Evolutionary conservation across 139 green algal genomes (phyloP).

Genomic region (Zygnema cylindricum): DNA sequence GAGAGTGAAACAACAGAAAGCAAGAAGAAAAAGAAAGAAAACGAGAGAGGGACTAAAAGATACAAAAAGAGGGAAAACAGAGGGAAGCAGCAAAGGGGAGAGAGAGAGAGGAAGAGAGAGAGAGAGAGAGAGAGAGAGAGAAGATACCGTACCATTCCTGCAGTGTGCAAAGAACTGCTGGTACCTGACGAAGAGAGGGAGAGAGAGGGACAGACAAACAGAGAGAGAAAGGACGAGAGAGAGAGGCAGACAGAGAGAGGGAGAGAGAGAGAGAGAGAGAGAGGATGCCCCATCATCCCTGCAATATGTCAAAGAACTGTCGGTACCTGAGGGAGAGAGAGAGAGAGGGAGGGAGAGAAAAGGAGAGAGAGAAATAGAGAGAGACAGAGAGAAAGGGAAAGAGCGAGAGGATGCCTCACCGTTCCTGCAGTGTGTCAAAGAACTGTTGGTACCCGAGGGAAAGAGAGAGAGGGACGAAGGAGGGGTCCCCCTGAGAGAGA

Average conservation of each 20-base stretch:
- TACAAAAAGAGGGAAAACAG: neutral
- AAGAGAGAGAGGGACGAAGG: conserved; percentile 14
- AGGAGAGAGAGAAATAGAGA: conserved; percentile 3
- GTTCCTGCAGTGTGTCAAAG: conserved; percentile 9
- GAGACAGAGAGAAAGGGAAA: conserved; percentile 3
- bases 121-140: neutral
- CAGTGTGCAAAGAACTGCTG: neutral
- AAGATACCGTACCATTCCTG: neutral
- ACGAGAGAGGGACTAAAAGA: no score
- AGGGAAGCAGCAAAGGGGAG: neutral
- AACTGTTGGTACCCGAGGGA: neutral
- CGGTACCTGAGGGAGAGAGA: neutral
- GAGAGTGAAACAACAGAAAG: neutral
- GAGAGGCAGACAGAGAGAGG: neutral
- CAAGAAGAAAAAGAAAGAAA: neutral
- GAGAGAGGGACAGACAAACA: neutral
- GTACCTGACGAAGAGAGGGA: neutral
- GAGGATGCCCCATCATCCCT: neutral
- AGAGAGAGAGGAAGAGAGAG: no score
- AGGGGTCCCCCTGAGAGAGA: conserved; percentile 1
- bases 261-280: neutral
- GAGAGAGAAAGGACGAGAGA: neutral
- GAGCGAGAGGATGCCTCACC: conserved; percentile 10
- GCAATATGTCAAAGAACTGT: neutral
- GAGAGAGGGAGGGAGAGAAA: neutral